Evolutionary conservation across 208 protist genomes (phyloP).

Genomic region (Trypanosoma rangeli): DNA sequence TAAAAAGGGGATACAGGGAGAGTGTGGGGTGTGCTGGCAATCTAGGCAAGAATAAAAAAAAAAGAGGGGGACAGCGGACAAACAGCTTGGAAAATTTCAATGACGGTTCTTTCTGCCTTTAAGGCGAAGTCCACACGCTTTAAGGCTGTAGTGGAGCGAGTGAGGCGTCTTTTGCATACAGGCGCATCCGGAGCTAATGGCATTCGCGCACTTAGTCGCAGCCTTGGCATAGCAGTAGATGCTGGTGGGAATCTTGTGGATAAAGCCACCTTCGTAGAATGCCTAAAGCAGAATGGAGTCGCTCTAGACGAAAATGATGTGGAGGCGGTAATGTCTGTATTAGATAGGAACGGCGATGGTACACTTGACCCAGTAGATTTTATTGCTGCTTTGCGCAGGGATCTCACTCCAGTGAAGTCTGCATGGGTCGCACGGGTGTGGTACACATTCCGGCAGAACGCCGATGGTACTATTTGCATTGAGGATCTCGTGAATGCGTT

Average conservation of each 20-base stretch:
- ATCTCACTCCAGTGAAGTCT: slow-evolving; percentile 47
- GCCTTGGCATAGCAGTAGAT: slow-evolving; percentile 69
- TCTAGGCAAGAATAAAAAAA: slow-evolving; percentile 1
- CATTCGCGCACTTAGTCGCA: slow-evolving; percentile 74
- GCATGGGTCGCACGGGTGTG: slow-evolving; percentile 71
- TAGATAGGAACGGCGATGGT: slow-evolving; percentile 57
- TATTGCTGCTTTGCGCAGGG: slow-evolving; percentile 53
- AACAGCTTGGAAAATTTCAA: background rate
- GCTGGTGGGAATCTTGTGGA: slow-evolving; percentile 40
- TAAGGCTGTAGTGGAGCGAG: slow-evolving; percentile 41
- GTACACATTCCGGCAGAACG: slow-evolving; percentile 47
- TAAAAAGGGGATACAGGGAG: background rate
- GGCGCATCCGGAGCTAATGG: slow-evolving; percentile 53
- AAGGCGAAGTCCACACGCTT: slow-evolving; percentile 41
- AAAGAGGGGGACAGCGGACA: background rate
- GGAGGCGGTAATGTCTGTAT: slow-evolving; percentile 46
- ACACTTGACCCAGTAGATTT: slow-evolving; percentile 74
- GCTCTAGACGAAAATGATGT: slow-evolving; percentile 56
- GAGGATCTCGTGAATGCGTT: slow-evolving; percentile 43
- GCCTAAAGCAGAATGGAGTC: slow-evolving; percentile 47
- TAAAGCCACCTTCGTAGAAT: slow-evolving; percentile 35
- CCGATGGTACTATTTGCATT: slow-evolving; percentile 38
- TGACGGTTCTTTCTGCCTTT: slow-evolving; percentile 30
- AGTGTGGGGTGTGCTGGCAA: background rate
- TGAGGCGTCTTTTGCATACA: slow-evolving; percentile 59